phyloP scores from a whole-genome alignment of 345 rosid species.

The Barbarea vulgaris region DNA sequence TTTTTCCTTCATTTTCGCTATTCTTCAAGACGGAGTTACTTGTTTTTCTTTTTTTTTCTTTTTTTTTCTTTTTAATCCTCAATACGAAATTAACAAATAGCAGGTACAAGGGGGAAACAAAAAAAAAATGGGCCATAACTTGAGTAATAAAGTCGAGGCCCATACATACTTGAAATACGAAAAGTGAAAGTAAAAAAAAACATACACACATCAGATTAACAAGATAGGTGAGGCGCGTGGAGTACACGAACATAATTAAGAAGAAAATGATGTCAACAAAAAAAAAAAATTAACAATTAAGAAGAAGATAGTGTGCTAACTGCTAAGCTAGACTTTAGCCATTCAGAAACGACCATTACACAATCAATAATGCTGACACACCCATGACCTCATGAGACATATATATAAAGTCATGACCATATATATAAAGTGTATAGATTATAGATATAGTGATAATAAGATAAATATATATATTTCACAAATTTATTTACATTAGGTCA shows the following conservation, averaged over 20 bases:
- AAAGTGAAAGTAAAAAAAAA: not conserved
- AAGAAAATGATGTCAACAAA: too few species aligned
- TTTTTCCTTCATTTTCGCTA: too few species aligned
- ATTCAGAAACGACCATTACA: not conserved
- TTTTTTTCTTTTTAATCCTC: too few species aligned
- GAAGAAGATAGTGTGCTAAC: not conserved
- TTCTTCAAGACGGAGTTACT: too few species aligned
- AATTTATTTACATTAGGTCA: slow-evolving; percentile 33
- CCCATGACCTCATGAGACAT: not conserved
- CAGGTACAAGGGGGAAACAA: not conserved
- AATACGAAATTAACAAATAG: not conserved
- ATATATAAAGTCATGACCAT: not conserved
- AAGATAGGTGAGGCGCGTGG: not conserved
- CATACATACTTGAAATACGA: not conserved
- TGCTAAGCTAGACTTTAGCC: slow-evolving; percentile 8
- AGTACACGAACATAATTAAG: not conserved
- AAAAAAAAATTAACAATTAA: not conserved
- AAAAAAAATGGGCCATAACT: not conserved
- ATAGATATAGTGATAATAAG: too few species aligned
- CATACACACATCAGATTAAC: not conserved
- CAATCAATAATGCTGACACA: not conserved
- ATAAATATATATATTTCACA: slow-evolving; percentile 31
- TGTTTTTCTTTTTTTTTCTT: too few species aligned
- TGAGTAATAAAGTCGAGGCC: not conserved
- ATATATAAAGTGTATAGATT: slow-evolving; percentile 1